phyloP scores from a whole-genome alignment of 108 stramenopile species.

The Fistulifera pelliculosa region DNA sequence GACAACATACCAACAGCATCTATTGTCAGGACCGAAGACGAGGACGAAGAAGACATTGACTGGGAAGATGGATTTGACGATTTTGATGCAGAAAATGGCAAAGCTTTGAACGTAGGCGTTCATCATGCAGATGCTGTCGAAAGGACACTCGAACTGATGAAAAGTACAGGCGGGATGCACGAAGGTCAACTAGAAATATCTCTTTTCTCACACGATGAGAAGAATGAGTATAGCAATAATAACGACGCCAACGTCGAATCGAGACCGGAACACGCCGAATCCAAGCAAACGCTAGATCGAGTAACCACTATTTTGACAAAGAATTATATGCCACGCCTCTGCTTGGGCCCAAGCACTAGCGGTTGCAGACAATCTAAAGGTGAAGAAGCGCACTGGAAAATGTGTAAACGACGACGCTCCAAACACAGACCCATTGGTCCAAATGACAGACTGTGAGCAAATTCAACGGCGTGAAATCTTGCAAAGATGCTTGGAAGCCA shows the following conservation, averaged over 20 bases:
- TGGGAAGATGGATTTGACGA: slow-evolving; percentile 4
- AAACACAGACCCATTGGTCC: too few species aligned
- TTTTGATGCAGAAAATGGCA: neutral
- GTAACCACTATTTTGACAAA: neutral
- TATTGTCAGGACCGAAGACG: neutral
- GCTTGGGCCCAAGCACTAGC: neutral
- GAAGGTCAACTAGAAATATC: neutral
- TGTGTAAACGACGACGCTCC: too few species aligned
- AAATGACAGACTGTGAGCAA: too few species aligned
- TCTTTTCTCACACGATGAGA: neutral
- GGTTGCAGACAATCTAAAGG: neutral
- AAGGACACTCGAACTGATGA: neutral
- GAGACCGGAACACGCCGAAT: neutral
- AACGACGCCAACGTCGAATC: neutral
- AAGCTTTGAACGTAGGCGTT: neutral
- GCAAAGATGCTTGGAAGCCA: too few species aligned
- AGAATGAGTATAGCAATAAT: neutral
- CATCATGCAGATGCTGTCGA: neutral
- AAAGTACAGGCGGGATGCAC: neutral
- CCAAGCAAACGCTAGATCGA: neutral
- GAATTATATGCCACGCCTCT: slow-evolving; percentile 1
- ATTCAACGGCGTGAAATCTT: too few species aligned
- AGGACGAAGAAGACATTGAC: neutral
- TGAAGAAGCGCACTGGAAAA: neutral
- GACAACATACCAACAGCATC: neutral